A percentile compares a stretch with the other conserved stretches of the same genome.
These are phyloP conservation scores for Leccinum rimulosum DNA, from an alignment of 768 basidiomycete species.

Conservation along the genomic window DNA sequence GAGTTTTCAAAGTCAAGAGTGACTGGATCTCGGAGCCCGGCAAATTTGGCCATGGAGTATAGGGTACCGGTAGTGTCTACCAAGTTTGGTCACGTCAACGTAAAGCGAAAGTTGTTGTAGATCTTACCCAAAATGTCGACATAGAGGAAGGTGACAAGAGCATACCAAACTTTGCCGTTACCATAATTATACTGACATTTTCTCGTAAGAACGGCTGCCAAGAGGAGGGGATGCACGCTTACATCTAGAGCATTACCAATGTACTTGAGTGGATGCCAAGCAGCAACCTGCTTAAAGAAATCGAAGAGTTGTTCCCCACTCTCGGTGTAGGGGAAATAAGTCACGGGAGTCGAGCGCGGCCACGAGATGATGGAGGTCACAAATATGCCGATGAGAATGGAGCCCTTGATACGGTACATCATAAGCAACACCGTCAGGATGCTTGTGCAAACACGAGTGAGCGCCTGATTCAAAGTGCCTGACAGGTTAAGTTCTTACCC, in stretches of 20 bases:
- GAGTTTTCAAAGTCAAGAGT: conserved; percentile 87
- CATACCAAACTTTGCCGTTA: conserved; percentile 83
- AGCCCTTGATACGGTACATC: conserved; percentile 82
- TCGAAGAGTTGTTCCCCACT: conserved; percentile 72
- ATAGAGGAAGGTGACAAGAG: conserved; percentile 84
- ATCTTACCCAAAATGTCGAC: conserved; percentile 75
- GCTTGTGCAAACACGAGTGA: conserved; percentile 32
- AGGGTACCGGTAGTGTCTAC: conserved; percentile 62
- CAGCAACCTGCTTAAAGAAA: conserved; percentile 83
- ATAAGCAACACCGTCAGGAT: conserved; percentile 76
- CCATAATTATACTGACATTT: conserved; percentile 44
- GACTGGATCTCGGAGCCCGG: conserved; percentile 80
- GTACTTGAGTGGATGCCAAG: conserved; percentile 61
- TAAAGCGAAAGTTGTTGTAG: not conserved
- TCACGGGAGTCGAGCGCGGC: conserved; percentile 80
- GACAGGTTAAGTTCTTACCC: conserved; percentile 47
- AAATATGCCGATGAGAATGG: conserved; percentile 81
- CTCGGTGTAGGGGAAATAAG: conserved; percentile 73
- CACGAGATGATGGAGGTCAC: conserved; percentile 84
- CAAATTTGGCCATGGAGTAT: conserved; percentile 90
- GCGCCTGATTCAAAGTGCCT: not conserved
- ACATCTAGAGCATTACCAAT: conserved; percentile 71
- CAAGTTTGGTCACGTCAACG: not conserved
- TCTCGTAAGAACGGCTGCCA: conserved; percentile 3
- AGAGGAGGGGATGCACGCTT: conserved; percentile 22